Percentiles rank a stretch among this genome's conserved stretches.
These are phyloP conservation scores for Styphnolobium japonicum DNA, from an alignment of 306 rosid genomes.

Conservation along the genomic window DNA sequence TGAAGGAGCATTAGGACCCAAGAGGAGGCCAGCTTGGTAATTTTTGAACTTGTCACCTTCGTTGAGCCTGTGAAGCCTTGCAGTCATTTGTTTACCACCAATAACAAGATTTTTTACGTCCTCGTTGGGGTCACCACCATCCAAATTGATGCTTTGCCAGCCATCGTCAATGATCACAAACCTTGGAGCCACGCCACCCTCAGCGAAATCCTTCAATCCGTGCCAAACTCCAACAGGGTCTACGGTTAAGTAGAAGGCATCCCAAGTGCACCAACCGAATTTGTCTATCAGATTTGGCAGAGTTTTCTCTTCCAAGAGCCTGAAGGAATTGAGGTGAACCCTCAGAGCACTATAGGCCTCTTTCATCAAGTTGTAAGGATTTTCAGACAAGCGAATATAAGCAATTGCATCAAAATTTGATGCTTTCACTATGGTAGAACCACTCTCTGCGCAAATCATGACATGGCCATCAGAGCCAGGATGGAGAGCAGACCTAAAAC, in stretches of 20 bases:
- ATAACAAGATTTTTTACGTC: conserved; percentile 62
- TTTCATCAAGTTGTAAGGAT: conserved; percentile 73
- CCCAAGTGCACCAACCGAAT: conserved; percentile 98
- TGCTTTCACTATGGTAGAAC: conserved; percentile 53
- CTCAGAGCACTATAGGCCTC: conserved; percentile 78
- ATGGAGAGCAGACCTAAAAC: conserved; percentile 69
- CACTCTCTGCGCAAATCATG: conserved; percentile 73
- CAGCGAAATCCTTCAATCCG: conserved; percentile 58
- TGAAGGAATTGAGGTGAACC: conserved; percentile 63
- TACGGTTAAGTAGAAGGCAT: conserved; percentile 74
- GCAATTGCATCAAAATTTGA: conserved; percentile 54
- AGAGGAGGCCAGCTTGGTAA: conserved; percentile 55
- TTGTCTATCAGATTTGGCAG: conserved; percentile 55
- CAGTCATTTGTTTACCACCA: conserved; percentile 77
- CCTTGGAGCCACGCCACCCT: conserved; percentile 65
- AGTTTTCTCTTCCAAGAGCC: conserved; percentile 76
- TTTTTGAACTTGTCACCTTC: conserved; percentile 69
- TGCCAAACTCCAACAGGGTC: conserved; percentile 65
- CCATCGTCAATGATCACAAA: conserved; percentile 84
- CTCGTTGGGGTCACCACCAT: conserved; percentile 50
- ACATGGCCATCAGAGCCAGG: conserved; percentile 68
- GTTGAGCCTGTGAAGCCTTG: conserved; percentile 64
- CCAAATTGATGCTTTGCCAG: conserved; percentile 80
- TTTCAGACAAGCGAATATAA: conserved; percentile 65
- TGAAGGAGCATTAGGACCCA: conserved; percentile 52